phyloP scores from a whole-genome alignment of 2,329 filamentous ascomycete species.

The Aureobasidium sp. region DNA sequence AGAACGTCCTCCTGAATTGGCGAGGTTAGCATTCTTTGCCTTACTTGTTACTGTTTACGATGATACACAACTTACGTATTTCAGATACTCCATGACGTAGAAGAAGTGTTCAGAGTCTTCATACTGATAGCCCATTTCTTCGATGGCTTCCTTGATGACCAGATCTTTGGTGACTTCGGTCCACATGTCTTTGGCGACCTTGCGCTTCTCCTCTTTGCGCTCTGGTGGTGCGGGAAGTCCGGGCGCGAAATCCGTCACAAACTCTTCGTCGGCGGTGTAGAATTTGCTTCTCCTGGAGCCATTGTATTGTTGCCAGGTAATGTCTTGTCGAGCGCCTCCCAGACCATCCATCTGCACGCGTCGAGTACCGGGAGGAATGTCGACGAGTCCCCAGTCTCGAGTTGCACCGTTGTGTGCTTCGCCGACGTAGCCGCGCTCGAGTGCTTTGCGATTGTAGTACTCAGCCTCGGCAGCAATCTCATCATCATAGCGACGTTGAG shows the following conservation, averaged over 20 bases:
- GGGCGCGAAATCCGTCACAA: conserved; percentile 37
- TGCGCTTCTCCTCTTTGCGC: conserved; percentile 17
- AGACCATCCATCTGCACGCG: conserved; percentile 75
- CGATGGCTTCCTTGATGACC: conserved; percentile 78
- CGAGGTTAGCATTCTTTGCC: neutral
- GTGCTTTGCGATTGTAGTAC: conserved; percentile 60
- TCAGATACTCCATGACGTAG: conserved; percentile 86
- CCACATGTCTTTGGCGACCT: conserved; percentile 59
- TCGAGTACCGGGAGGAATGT: conserved; percentile 77
- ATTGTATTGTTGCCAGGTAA: conserved; percentile 73
- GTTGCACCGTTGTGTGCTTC: conserved; percentile 70
- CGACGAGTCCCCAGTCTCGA: conserved; percentile 72
- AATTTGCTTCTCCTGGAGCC: conserved; percentile 70
- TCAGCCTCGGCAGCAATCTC: conserved; percentile 50
- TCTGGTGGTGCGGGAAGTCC: conserved; percentile 11
- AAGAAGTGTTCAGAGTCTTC: conserved; percentile 87
- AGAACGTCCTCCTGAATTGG: conserved; percentile 70
- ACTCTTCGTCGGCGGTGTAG: conserved; percentile 56
- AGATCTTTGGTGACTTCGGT: conserved; percentile 95
- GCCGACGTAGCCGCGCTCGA: conserved; percentile 61
- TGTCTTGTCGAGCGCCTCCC: conserved; percentile 67
- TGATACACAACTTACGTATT: conserved; percentile 60
- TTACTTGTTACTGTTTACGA: neutral
- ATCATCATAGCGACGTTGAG: conserved; percentile 43
- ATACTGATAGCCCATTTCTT: conserved; percentile 75